phyloP scores from a whole-genome alignment of 139 green algal species.

The Chlorella sp. region DNA sequence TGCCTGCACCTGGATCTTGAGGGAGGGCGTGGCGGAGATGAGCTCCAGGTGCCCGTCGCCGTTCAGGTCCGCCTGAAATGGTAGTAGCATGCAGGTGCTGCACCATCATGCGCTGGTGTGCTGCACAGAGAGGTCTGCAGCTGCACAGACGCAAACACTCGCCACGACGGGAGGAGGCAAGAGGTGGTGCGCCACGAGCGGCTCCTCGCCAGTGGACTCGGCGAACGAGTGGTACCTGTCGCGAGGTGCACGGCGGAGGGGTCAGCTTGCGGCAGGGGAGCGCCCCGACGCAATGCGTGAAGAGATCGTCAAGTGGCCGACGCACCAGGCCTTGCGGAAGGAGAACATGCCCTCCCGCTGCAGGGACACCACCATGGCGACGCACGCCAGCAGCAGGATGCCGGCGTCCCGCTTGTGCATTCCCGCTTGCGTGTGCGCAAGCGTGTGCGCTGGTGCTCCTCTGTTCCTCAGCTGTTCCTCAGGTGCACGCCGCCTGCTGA shows the following conservation, averaged over 20 bases:
- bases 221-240: neutral
- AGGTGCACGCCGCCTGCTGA: too few relatives aligned
- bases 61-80: slow-evolving; percentile 93
- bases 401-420: slow-evolving; percentile 9
- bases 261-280: neutral
- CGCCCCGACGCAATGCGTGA: neutral
- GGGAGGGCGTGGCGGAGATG: slow-evolving; percentile 64
- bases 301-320: neutral
- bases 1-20: slow-evolving; percentile 55
- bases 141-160: neutral
- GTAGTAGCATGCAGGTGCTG: too few relatives aligned
- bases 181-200: neutral
- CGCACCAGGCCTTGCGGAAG: slow-evolving; percentile 84
- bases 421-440: too few relatives aligned
- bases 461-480: too few relatives aligned
- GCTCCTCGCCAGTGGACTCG: neutral
- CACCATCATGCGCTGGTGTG: neutral
- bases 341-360: slow-evolving; percentile 74
- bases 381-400: slow-evolving; percentile 69
- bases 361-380: slow-evolving; percentile 71
- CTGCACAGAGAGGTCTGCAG: too few relatives aligned
- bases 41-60: slow-evolving; percentile 89
- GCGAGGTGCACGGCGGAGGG: neutral
- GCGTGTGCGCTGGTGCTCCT: too few relatives aligned
- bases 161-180: neutral